Percentiles rank a stretch among this genome's conserved stretches.
These are phyloP conservation scores for Xylaria nigripes DNA, from an alignment of 495 filamentous ascomycete genomes.

Conservation along the genomic window DNA sequence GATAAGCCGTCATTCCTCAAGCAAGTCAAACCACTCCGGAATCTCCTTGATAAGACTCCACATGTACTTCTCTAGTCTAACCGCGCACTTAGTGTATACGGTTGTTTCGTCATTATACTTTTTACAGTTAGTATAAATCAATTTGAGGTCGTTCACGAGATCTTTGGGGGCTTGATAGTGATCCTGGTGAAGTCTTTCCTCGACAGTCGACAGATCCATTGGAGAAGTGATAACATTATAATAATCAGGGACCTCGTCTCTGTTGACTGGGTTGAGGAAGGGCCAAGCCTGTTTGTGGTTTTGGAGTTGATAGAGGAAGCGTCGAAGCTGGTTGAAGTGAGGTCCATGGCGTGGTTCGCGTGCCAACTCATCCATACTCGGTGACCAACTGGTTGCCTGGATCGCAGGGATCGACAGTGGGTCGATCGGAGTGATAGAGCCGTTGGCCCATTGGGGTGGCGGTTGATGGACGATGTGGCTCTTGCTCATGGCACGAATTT, in stretches of 20 bases:
- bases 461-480: conserved; percentile 62
- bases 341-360: conserved; percentile 72
- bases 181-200: conserved; percentile 68
- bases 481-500: conserved; percentile 66
- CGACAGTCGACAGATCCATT: conserved; percentile 64
- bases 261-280: conserved; percentile 69
- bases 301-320: conserved; percentile 69
- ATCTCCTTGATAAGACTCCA: conserved; percentile 15
- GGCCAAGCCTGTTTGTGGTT: conserved; percentile 71
- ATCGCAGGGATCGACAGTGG: conserved; percentile 30
- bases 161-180: conserved; percentile 64
- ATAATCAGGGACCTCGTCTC: conserved; percentile 70
- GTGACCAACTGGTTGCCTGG: conserved; percentile 58
- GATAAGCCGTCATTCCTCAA: conserved; percentile 7
- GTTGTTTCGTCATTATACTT: conserved; percentile 70
- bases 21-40: conserved; percentile 15
- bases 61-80: conserved; percentile 73
- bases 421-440: conserved; percentile 21
- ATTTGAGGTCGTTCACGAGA: conserved; percentile 62
- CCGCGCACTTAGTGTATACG: conserved; percentile 68
- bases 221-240: conserved; percentile 73
- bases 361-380: conserved; percentile 71
- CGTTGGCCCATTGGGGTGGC: conserved; percentile 48
- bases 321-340: conserved; percentile 65
- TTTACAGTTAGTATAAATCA: conserved; percentile 69